Evolutionary conservation across 176 grass and related monocot genomes (phyloP).

Genomic region (Hordeum vulgare): DNA sequence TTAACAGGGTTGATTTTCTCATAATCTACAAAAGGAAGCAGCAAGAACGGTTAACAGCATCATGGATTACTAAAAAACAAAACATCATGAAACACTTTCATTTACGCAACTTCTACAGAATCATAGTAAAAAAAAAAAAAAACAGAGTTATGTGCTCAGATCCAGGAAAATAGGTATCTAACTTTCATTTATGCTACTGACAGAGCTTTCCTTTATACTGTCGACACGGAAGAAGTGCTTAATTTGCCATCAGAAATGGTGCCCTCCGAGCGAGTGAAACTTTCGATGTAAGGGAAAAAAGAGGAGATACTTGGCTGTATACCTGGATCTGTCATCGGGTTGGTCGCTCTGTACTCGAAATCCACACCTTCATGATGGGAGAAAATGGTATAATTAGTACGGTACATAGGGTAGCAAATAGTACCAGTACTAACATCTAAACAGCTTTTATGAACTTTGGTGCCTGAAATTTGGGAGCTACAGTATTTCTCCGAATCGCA

Average conservation of each 20-base stretch:
- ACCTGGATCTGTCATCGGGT: constrained; percentile 42
- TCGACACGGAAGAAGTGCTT: not conserved
- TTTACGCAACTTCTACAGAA: not conserved
- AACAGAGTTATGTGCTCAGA: not conserved
- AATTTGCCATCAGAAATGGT: not conserved
- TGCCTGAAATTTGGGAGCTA: not conserved
- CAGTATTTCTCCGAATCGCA: not conserved
- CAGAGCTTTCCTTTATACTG: too few species aligned
- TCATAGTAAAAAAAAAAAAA: not conserved
- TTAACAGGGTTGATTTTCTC: constrained; percentile 87
- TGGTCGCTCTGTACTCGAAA: constrained; percentile 58
- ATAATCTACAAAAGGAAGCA: constrained; percentile 46
- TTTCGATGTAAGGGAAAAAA: not conserved
- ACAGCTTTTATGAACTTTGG: not conserved
- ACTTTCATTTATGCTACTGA: not conserved
- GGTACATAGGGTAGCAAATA: not conserved
- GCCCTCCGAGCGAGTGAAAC: not conserved
- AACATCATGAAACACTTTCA: not conserved
- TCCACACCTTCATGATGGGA: constrained; percentile 30
- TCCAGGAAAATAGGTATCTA: not conserved
- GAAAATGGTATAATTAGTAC: not conserved
- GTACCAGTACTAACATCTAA: constrained; percentile 1
- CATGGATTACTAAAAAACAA: not conserved
- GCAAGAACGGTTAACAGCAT: not conserved
- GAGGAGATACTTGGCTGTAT: not conserved